A percentile compares a stretch with the other conserved stretches of the same genome.
Conservation (phyloP, 2,329 filamentous ascomycete species). For the Endoconidiophora laricicola region DNA sequence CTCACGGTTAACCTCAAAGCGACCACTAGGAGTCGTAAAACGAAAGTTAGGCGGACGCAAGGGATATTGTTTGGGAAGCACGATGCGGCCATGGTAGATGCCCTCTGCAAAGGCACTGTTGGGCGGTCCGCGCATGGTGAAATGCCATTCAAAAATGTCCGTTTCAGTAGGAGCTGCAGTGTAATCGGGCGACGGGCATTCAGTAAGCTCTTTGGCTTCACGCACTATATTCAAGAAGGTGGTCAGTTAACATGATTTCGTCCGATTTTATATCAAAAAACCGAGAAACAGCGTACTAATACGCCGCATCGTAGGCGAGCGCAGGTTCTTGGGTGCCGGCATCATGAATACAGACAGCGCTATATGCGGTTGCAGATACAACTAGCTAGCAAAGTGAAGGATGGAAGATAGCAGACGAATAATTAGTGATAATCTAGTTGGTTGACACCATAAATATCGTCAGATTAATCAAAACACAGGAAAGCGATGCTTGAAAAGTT, state of each 20-base stretch:
- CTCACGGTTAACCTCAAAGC: conserved; percentile 92
- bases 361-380: too few species aligned
- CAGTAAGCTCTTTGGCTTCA: conserved; percentile 76
- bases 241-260: not conserved
- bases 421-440: too few species aligned
- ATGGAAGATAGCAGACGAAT: too few species aligned
- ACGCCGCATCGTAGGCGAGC: conserved; percentile 69
- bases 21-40: conserved; percentile 77
- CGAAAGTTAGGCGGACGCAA: conserved; percentile 89
- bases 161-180: conserved; percentile 69
- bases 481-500: too few species aligned
- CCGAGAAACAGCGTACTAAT: conserved; percentile 44
- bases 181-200: conserved; percentile 68
- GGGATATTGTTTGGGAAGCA: conserved; percentile 77
- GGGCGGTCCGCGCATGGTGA: conserved; percentile 83
- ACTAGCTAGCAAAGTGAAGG: too few species aligned
- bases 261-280: not conserved
- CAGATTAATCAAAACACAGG: too few species aligned
- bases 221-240: conserved; percentile 40
- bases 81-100: conserved; percentile 89
- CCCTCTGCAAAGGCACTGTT: conserved; percentile 62
- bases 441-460: too few species aligned
- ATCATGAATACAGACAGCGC: conserved; percentile 16
- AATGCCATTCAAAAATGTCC: conserved; percentile 98
- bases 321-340: conserved; percentile 44